Percentiles rank a stretch among this genome's conserved stretches.
Conservation (phyloP, 331 rosid species). For the Quercus lobata region DNA sequence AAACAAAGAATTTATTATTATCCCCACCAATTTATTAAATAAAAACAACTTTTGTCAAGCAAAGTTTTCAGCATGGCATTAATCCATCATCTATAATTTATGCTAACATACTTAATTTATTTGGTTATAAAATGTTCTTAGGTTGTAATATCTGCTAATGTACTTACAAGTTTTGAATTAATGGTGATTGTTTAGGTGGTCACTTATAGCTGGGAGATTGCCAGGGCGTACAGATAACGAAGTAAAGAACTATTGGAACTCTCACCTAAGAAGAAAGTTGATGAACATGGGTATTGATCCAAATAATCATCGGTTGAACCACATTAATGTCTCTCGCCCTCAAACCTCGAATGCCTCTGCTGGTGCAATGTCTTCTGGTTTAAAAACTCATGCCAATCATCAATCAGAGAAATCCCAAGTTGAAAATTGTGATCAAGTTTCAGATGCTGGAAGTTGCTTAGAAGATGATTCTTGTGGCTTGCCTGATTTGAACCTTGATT, state of each 20-base stretch:
- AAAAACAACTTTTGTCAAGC: too few species aligned
- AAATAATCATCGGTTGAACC: slow-evolving; percentile 42
- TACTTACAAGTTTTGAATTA: neutral
- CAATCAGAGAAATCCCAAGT: slow-evolving; percentile 3
- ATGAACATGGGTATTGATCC: slow-evolving; percentile 60
- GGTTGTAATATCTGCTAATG: too few species aligned
- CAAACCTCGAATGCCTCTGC: slow-evolving; percentile 5
- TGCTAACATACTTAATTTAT: too few species aligned
- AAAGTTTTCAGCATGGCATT: too few species aligned
- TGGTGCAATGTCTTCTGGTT: slow-evolving; percentile 7
- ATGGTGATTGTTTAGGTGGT: slow-evolving; percentile 49
- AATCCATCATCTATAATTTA: too few species aligned
- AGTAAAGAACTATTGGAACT: slow-evolving; percentile 85
- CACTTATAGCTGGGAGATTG: slow-evolving; percentile 82
- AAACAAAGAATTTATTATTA: too few species aligned
- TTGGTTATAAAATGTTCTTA: too few species aligned
- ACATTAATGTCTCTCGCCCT: slow-evolving; percentile 1
- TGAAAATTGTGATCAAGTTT: slow-evolving; percentile 23
- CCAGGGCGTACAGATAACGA: slow-evolving; percentile 84
- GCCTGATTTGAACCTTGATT: slow-evolving; percentile 65
- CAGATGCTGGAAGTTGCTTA: slow-evolving; percentile 53
- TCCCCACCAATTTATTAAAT: too few species aligned
- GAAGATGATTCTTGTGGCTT: slow-evolving; percentile 35
- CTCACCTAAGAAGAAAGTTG: slow-evolving; percentile 62
- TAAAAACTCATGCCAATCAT: slow-evolving; percentile 6